Base-by-base conservation (phyloP, 2,329 filamentous ascomycete species). In the Cercospora sp. region DNA sequence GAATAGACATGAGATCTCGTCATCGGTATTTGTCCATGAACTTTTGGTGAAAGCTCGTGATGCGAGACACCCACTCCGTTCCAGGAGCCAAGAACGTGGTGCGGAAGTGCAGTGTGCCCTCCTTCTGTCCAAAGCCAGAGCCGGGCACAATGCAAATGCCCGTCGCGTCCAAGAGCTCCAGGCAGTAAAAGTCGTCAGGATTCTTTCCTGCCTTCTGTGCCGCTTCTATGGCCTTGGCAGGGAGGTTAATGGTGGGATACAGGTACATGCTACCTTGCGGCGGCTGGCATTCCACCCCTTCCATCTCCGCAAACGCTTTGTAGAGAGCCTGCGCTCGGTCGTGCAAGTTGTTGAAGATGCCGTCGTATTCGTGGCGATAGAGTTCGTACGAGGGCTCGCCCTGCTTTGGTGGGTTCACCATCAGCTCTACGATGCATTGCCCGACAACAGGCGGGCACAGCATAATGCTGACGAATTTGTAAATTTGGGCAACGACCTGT, bases 181-280 rank as follows among this genome's bases (percentile, higher is more conserved):
- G 87, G 82, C 91, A 93, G 85, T 99, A 99, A 83, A 96, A 97
- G 81, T 98, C 94, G 76, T 99, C 95, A 1, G 94, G 83, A 12
- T 85, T 84, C 77, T 91, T 91, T 75, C 88, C 89, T 79, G 93
- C 91, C 69, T 89, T 78, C 75, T 84, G 78, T 36, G 95, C 95
- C 16, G 91, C 92, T 72, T 90, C 89, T 70, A 90, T 81, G 48
- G 93, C 95, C 82, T 92, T 92, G 26, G 82, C 74, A 1, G 95
- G 88, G 26, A 99, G 84, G 36, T 84, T 88, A 82, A 99, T 97
- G 74, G 92, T 95, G 26, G 95, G 95, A 88, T 98, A 99, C 76
- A 99, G 91, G 84, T 99, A 99, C 95, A 99, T 99, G 79, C 91
- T 90, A 69, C 95, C 95, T 86, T 97, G 91, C 65, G 95, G 95